phyloP scores from a whole-genome alignment of 306 rosid genomes.

The Quercus agrifolia region DNA sequence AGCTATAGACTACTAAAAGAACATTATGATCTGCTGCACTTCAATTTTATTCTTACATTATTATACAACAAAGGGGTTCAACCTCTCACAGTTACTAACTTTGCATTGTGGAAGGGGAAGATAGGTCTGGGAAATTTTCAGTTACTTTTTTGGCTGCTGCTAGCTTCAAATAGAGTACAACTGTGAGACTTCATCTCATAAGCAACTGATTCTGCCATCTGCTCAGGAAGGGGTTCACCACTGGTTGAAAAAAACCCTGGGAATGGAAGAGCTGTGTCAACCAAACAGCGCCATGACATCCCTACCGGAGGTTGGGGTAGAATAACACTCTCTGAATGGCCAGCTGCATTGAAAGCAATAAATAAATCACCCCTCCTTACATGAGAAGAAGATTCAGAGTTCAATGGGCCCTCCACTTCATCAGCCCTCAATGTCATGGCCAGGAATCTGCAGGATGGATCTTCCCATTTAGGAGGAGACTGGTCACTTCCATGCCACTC shows the following conservation, averaged over 20 bases:
- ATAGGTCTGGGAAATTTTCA: conserved; percentile 7
- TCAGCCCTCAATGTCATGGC: conserved; percentile 69
- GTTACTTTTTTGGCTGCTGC: conserved; percentile 1
- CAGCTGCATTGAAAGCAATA: conserved; percentile 68
- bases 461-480: conserved; percentile 73
- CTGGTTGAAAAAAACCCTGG: conserved; percentile 65
- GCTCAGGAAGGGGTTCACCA: conserved; percentile 47
- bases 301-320: conserved; percentile 59
- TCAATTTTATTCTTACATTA: not conserved
- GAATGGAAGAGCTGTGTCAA: conserved; percentile 82
- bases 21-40: not conserved
- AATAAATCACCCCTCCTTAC: conserved; percentile 52
- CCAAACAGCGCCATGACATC: conserved; percentile 58
- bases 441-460: conserved; percentile 73
- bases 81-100: not conserved
- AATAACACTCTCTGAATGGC: conserved; percentile 45
- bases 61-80: not conserved
- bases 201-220: conserved; percentile 26
- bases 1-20: not conserved
- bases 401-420: conserved; percentile 12
- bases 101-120: not conserved
- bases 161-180: conserved; percentile 74
- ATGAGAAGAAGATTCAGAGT: conserved; percentile 25
- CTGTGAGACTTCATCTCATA: conserved; percentile 64
- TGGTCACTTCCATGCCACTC: conserved; percentile 61